A percentile compares a stretch with the other conserved stretches of the same genome.
Conservation (phyloP, 345 rosid genomes). For the Punica granatum region DNA sequence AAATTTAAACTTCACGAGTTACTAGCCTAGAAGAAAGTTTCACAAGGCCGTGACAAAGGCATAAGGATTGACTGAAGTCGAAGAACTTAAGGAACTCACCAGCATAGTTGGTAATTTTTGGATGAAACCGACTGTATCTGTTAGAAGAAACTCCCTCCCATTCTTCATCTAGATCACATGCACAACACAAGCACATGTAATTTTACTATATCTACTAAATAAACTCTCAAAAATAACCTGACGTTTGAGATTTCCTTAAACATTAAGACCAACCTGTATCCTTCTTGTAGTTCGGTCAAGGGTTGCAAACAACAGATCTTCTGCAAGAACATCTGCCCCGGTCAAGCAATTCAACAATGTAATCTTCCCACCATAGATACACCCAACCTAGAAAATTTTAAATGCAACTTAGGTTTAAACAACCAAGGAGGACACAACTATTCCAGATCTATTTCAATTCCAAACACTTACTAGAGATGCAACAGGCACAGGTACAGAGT, state of each 20-base stretch:
- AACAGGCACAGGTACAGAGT: constrained; percentile 88
- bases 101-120: constrained; percentile 93
- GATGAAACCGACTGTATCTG: constrained; percentile 95
- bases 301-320: constrained; percentile 81
- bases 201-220: constrained; percentile 11
- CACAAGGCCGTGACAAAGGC: neutral
- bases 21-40: neutral
- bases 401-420: neutral
- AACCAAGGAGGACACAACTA: constrained; percentile 1
- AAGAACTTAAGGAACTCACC: constrained; percentile 39
- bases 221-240: neutral
- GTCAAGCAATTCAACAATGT: constrained; percentile 80
- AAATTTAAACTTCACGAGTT: neutral
- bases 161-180: constrained; percentile 55
- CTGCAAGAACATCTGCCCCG: constrained; percentile 92
- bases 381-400: constrained; percentile 61
- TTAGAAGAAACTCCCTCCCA: constrained; percentile 80
- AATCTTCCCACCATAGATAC: constrained; percentile 96
- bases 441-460: neutral
- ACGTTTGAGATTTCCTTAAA: too few species aligned
- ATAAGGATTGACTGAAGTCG: neutral
- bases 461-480: constrained; percentile 64
- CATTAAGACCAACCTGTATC: constrained; percentile 59
- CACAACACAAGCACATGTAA: constrained; percentile 10
- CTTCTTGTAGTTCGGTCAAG: constrained; percentile 97